phyloP scores from a whole-genome alignment of 306 rosid species.

The Cotoneaster glaucophyllus region DNA sequence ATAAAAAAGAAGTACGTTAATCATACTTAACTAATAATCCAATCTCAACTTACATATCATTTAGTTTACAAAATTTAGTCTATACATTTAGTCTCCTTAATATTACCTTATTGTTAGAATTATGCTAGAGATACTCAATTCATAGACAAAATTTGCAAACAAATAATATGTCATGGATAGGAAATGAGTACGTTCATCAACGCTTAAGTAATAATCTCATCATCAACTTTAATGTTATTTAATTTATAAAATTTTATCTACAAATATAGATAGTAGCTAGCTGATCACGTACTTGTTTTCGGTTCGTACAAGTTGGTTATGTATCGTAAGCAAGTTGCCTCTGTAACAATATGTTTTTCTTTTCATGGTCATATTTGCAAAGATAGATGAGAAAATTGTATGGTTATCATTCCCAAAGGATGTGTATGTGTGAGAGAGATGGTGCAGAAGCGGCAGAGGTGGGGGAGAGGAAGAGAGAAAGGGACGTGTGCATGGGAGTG shows the following conservation, averaged over 20 bases:
- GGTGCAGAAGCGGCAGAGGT: slow-evolving; percentile 49
- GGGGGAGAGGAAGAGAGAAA: slow-evolving; percentile 61
- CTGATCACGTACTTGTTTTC: neutral
- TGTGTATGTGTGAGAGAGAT: slow-evolving; percentile 22
- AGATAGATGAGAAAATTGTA: slow-evolving; percentile 19
- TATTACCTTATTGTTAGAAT: too few species aligned
- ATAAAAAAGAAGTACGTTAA: too few species aligned
- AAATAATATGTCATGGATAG: too few species aligned
- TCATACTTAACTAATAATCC: too few species aligned
- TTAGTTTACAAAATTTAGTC: too few species aligned
- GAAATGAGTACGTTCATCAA: too few species aligned
- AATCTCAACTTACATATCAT: too few species aligned
- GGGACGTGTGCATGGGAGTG: slow-evolving; percentile 95
- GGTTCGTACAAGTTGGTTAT: slow-evolving; percentile 20
- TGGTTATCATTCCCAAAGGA: slow-evolving; percentile 56
- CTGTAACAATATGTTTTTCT: neutral
- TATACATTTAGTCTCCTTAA: too few species aligned
- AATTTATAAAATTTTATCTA: neutral
- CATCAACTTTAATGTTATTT: too few species aligned
- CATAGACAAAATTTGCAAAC: too few species aligned
- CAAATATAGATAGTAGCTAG: neutral
- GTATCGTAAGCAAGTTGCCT: slow-evolving; percentile 1
- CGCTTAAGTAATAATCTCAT: too few species aligned
- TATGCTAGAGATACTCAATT: too few species aligned
- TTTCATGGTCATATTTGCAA: neutral